phyloP scores from a whole-genome alignment of 169 alveolate species.

The Plasmodium inui region DNA sequence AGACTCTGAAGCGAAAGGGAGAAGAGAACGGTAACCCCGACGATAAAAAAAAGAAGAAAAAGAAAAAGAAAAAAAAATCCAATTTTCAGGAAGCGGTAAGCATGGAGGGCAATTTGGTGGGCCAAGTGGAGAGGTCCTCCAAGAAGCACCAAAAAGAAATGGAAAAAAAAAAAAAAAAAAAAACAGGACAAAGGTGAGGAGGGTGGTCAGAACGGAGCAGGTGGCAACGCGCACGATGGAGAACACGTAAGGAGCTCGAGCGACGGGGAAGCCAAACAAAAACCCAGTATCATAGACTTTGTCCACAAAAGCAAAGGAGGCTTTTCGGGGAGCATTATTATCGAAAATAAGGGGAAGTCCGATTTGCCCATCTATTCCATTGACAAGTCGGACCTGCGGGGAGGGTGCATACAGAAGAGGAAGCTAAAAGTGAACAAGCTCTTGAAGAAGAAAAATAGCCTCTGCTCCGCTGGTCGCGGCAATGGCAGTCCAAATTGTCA shows the following conservation, averaged over 20 bases:
- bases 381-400: constrained; percentile 9
- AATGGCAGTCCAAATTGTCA: not conserved
- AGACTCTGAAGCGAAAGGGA: not conserved
- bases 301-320: not conserved
- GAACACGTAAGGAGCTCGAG: not conserved
- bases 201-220: not conserved
- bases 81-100: not conserved
- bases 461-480: not conserved
- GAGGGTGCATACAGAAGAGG: not conserved
- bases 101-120: not conserved
- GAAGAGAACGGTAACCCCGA: not conserved
- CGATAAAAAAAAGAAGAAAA: not conserved
- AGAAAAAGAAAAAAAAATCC: not conserved
- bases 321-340: constrained; percentile 7
- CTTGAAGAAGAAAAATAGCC: not conserved
- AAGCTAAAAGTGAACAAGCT: constrained; percentile 1
- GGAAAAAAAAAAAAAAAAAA: not conserved
- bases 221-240: not conserved
- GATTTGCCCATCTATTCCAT: constrained; percentile 5
- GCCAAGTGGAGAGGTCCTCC: not conserved
- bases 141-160: constrained; percentile 4
- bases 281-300: not conserved
- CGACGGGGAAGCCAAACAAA: not conserved
- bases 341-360: constrained; percentile 8
- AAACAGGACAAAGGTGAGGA: constrained; percentile 6